Evolutionary conservation across 2,329 filamentous ascomycete genomes (phyloP).

Genomic region (Pestalotiopsis sp.): DNA sequence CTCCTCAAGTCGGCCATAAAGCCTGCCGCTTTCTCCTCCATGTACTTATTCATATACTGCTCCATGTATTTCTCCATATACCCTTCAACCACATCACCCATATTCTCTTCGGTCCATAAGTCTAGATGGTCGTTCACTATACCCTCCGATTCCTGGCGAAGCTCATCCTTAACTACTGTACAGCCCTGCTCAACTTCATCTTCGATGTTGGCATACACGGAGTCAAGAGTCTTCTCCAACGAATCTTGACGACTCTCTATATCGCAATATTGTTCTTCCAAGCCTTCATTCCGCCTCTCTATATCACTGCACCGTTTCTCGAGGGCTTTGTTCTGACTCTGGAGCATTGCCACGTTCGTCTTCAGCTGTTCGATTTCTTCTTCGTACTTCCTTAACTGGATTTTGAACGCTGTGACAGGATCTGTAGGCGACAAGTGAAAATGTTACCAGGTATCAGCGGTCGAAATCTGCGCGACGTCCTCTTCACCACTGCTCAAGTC

Average conservation of each 20-base stretch:
- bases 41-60: not conserved
- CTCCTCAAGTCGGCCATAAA: not conserved
- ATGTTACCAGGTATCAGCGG: not conserved
- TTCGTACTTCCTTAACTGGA: not conserved
- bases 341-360: not conserved
- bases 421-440: not conserved
- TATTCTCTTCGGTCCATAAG: not conserved
- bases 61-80: not conserved
- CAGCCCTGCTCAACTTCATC: not conserved
- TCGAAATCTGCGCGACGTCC: not conserved
- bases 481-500: not conserved
- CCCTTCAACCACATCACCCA: not conserved
- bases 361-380: conserved; percentile 4
- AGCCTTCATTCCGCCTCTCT: not conserved
- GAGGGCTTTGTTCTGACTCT: not conserved
- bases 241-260: not conserved
- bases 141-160: not conserved
- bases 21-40: not conserved
- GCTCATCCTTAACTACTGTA: not conserved
- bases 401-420: not conserved
- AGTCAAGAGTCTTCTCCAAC: not conserved
- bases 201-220: not conserved
- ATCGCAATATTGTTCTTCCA: no score
- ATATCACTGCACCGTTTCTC: not conserved
- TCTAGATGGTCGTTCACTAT: not conserved